Evolutionary conservation across 768 basidiomycete species (phyloP).

Genomic region (Cubamyces lactineus): DNA sequence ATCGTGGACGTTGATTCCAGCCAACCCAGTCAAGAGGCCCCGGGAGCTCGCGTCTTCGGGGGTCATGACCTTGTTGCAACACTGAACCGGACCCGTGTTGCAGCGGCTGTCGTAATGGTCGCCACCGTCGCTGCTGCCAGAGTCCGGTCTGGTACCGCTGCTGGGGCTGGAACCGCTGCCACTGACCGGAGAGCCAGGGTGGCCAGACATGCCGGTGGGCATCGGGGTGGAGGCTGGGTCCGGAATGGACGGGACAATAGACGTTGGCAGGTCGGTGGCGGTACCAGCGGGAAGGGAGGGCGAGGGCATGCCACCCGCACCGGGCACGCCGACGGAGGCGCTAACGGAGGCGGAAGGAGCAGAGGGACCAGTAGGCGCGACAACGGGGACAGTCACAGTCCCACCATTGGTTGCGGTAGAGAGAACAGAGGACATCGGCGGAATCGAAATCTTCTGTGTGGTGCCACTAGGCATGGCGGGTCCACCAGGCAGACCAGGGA

Average conservation of each 20-base stretch:
- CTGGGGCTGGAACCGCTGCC: background rate
- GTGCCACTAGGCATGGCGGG: background rate
- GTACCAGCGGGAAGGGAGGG: background rate
- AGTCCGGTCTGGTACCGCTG: background rate
- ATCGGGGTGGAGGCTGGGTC: background rate
- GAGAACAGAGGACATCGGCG: background rate
- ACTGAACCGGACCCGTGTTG: conserved; percentile 16
- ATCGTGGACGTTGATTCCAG: conserved; percentile 10
- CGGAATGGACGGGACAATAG: background rate
- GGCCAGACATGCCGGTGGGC: background rate
- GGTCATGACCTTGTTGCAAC: conserved; percentile 12
- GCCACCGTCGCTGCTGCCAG: background rate
- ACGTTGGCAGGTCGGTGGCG: background rate
- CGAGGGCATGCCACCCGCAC: background rate
- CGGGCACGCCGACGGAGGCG: background rate
- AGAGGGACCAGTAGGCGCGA: background rate
- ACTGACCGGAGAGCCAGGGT: background rate
- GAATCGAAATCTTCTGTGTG: background rate
- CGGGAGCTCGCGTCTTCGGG: background rate
- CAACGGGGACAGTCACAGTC: background rate
- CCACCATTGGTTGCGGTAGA: background rate
- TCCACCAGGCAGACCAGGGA: background rate
- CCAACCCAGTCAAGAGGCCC: conserved; percentile 10
- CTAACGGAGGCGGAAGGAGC: background rate
- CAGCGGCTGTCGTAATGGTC: conserved; percentile 3